phyloP scores from a whole-genome alignment of 1,139 yeast species.

The Hanseniaspora sp. region DNA sequence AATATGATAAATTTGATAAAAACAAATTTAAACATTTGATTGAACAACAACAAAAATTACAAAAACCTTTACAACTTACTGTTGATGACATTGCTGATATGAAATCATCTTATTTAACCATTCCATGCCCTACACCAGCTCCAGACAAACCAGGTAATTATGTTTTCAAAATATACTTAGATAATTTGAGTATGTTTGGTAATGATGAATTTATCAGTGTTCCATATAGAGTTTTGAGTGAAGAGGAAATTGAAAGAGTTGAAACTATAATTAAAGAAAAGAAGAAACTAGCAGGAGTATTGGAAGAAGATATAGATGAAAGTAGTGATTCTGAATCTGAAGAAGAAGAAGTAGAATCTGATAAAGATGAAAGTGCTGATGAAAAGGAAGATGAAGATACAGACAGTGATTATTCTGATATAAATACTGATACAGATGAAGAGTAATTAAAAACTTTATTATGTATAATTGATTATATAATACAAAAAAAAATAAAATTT shows the following conservation, averaged over 20 bases:
- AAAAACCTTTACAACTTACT: conserved; percentile 38
- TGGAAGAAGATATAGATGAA: conserved; percentile 16
- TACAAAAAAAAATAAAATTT: not conserved
- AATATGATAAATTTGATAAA: conserved; percentile 17
- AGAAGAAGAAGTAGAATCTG: conserved; percentile 28
- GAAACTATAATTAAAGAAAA: conserved; percentile 2
- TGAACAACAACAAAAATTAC: conserved; percentile 23
- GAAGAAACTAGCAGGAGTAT: conserved; percentile 5
- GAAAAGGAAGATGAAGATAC: conserved; percentile 1
- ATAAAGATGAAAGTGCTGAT: conserved; percentile 6
- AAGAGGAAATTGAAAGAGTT: conserved; percentile 30
- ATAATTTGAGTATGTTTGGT: conserved; percentile 60
- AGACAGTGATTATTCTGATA: conserved; percentile 3
- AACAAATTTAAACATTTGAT: conserved; percentile 20
- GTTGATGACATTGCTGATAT: conserved; percentile 59
- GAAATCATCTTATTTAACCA: conserved; percentile 5
- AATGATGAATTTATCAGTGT: conserved; percentile 60
- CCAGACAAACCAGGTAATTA: conserved; percentile 54
- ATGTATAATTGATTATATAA: not conserved
- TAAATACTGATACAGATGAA: conserved; percentile 15
- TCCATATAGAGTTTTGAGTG: conserved; percentile 46
- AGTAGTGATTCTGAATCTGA: conserved; percentile 25
- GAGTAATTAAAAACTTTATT: not conserved
- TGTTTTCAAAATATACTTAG: conserved; percentile 54
- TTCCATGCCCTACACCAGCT: conserved; percentile 55